Evolutionary conservation across 148 eudicot genomes (phyloP).

Genomic region (Nepenthes gracilis): DNA sequence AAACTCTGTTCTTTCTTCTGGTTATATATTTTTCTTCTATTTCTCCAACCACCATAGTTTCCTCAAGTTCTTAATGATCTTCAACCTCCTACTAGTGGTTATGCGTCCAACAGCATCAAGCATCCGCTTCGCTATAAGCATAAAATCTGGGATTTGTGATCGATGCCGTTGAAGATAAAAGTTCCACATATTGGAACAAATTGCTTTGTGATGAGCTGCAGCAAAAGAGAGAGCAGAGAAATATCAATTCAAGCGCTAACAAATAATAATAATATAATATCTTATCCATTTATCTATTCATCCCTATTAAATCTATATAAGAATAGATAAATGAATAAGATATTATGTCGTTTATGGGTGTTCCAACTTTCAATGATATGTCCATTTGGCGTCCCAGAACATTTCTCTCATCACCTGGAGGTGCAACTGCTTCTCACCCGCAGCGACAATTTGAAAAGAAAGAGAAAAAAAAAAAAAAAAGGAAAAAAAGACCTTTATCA

Average conservation of each 20-base stretch:
- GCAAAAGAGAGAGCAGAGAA: background rate
- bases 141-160: conserved; percentile 83
- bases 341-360: too few relatives aligned
- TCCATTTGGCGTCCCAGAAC: background rate
- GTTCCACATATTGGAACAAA: conserved; percentile 85
- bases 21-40: background rate
- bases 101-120: background rate
- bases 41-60: background rate
- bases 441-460: background rate
- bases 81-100: too few relatives aligned
- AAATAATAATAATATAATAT: too few relatives aligned
- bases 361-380: too few relatives aligned
- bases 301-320: too few relatives aligned
- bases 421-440: background rate
- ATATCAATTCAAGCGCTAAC: too few relatives aligned
- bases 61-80: too few relatives aligned
- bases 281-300: too few relatives aligned
- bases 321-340: too few relatives aligned
- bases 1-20: background rate
- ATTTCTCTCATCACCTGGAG: background rate
- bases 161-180: conserved; percentile 83
- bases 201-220: conserved; percentile 83
- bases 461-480: background rate
- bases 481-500: conserved; percentile 51
- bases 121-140: conserved; percentile 18